A percentile compares a stretch with the other conserved stretches of the same genome.
These are phyloP conservation scores for Hypoxylon sp. DNA, from an alignment of 2,329 filamentous ascomycete genomes.

Conservation along the genomic window DNA sequence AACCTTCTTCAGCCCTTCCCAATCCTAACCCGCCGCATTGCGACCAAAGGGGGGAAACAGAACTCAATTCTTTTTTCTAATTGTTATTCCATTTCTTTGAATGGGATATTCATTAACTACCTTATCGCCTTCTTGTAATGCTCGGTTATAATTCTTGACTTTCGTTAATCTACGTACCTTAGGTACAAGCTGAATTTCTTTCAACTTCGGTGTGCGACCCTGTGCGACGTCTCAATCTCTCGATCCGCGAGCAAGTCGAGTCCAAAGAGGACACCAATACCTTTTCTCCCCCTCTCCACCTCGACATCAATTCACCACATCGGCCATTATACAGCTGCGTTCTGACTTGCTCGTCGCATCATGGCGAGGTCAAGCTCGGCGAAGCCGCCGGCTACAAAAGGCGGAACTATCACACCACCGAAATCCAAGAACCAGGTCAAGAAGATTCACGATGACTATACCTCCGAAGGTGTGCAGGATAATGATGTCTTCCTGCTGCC, in stretches of 20 bases:
- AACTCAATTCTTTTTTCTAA: slow-evolving; percentile 14
- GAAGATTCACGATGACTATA: slow-evolving; percentile 64
- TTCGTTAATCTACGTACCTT: slow-evolving; percentile 53
- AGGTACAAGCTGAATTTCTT: slow-evolving; percentile 36
- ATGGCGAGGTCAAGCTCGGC: slow-evolving; percentile 53
- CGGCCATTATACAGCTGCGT: slow-evolving; percentile 5
- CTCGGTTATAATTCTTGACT: slow-evolving; percentile 52
- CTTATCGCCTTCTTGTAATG: slow-evolving; percentile 52
- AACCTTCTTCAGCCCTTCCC: slow-evolving; percentile 18
- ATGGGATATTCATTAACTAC: slow-evolving; percentile 34
- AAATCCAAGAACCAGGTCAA: slow-evolving; percentile 46
- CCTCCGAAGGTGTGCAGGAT: slow-evolving; percentile 82
- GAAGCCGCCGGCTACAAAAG: slow-evolving; percentile 50
- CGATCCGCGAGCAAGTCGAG: slow-evolving; percentile 18
- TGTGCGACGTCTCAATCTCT: slow-evolving; percentile 32
- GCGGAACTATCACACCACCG: slow-evolving; percentile 39
- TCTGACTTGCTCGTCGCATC: slow-evolving; percentile 24
- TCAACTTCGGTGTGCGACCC: slow-evolving; percentile 33
- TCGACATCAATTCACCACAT: slow-evolving; percentile 10
- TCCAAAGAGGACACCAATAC: slow-evolving; percentile 41
- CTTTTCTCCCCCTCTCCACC: slow-evolving; percentile 20
- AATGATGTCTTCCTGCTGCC: slow-evolving; percentile 93
- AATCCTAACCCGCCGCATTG: slow-evolving; percentile 20
- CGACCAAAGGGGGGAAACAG: slow-evolving; percentile 27
- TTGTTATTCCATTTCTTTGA: slow-evolving; percentile 34